Evolutionary conservation across 441 rosid species (phyloP).

Genomic region (Pelargonium australe): DNA sequence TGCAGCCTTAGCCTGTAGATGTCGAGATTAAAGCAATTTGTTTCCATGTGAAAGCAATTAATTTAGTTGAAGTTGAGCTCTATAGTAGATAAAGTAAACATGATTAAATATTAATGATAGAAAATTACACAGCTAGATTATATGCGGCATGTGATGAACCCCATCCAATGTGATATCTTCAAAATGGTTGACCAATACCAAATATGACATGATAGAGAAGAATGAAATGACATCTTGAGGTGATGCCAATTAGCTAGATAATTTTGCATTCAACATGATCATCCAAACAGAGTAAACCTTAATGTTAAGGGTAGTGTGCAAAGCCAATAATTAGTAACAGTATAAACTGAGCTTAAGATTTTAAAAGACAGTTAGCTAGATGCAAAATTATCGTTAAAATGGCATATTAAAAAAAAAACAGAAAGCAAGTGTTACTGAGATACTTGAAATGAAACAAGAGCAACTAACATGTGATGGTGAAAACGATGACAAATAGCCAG

Average conservation of each 20-base stretch:
- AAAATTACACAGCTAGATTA: neutral
- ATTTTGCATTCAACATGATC: neutral
- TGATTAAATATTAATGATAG: neutral
- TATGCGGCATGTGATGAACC: neutral
- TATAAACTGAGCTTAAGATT: neutral
- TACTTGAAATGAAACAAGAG: constrained; percentile 19
- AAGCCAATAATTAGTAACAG: neutral
- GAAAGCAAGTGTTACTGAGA: constrained; percentile 9
- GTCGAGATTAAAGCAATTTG: constrained; percentile 15
- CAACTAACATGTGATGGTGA: constrained; percentile 75
- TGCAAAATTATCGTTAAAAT: constrained; percentile 1
- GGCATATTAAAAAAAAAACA: neutral
- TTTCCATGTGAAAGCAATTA: neutral
- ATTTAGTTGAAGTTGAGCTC: neutral
- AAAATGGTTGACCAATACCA: neutral
- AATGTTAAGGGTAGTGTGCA: neutral
- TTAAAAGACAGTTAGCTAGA: neutral
- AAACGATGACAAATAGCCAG: constrained; percentile 74
- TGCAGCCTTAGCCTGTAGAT: constrained; percentile 76
- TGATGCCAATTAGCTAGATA: constrained; percentile 5
- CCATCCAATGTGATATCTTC: neutral
- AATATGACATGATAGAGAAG: neutral
- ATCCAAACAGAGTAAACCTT: neutral
- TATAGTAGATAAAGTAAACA: neutral
- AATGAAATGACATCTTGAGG: constrained; percentile 6